A percentile compares a stretch with the other conserved stretches of the same genome.
Evolutionary conservation across 192 early-diverging fungal genomes (phyloP).

Genomic region (Endogone sp.): DNA sequence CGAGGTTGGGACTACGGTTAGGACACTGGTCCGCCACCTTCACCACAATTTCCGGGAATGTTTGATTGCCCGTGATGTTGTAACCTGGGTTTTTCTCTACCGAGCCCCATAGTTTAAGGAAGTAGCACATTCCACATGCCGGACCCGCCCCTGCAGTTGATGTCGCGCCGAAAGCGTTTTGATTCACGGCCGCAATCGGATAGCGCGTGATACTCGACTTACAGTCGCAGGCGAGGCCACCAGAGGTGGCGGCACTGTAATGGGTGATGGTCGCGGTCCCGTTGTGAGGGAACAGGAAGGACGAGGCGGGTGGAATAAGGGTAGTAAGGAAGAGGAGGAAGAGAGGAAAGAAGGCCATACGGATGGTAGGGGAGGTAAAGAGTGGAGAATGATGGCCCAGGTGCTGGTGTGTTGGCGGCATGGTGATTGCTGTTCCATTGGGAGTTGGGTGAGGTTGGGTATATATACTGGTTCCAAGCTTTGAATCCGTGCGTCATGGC

Average conservation of each 20-base stretch:
- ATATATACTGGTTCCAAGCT: no score
- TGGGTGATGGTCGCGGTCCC: neutral
- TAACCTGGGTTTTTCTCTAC: neutral
- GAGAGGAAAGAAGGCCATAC: no score
- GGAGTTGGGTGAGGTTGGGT: no score
- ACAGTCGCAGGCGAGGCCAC: neutral
- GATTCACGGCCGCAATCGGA: neutral
- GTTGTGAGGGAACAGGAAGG: no score
- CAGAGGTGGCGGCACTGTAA: neutral
- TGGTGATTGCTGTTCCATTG: no score
- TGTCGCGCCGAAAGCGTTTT: neutral
- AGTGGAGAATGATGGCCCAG: no score
- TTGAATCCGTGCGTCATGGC: no score
- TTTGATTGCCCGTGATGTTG: neutral
- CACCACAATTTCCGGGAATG: neutral
- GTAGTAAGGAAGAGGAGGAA: no score
- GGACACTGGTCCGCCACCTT: neutral
- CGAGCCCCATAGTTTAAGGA: neutral
- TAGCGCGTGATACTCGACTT: neutral
- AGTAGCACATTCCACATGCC: neutral
- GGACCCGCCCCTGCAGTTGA: neutral
- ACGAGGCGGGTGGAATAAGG: no score
- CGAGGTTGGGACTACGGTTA: neutral
- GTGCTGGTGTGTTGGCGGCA: no score
- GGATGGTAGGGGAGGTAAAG: no score